These are phyloP conservation scores for Aleurites moluccanus DNA, from an alignment of 441 rosid species.

Conservation along the genomic window DNA sequence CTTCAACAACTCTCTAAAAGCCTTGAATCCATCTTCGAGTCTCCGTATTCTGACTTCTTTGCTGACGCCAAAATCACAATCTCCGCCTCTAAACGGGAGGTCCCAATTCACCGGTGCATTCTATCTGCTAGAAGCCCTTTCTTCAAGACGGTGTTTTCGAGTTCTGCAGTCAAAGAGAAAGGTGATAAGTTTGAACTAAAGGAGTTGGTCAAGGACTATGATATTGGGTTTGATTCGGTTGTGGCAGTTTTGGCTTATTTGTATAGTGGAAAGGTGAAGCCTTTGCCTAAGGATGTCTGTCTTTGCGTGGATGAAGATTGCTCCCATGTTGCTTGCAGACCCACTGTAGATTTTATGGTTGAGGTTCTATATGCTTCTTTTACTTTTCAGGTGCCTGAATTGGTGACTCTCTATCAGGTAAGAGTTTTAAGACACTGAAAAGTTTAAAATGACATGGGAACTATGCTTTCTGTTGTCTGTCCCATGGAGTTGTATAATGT, in stretches of 20 bases:
- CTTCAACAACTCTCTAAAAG: conserved; percentile 53
- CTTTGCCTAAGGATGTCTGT: conserved; percentile 46
- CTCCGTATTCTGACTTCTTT: conserved; percentile 48
- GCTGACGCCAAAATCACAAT: conserved; percentile 54
- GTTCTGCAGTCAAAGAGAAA: conserved; percentile 38
- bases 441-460: neutral
- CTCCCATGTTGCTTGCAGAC: conserved; percentile 69
- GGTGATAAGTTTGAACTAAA: conserved; percentile 44
- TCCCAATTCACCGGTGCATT: conserved; percentile 80
- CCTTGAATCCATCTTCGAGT: conserved; percentile 51
- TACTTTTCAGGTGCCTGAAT: conserved; percentile 59
- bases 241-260: conserved; percentile 57
- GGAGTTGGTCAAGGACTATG: conserved; percentile 53
- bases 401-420: conserved; percentile 71
- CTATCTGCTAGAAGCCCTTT: conserved; percentile 61
- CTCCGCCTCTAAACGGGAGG: conserved; percentile 28
- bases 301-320: conserved; percentile 71
- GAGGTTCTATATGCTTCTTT: conserved; percentile 74
- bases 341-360: conserved; percentile 61
- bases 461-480: neutral
- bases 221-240: conserved; percentile 59
- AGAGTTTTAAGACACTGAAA: neutral
- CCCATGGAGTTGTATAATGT: neutral
- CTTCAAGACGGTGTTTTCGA: conserved; percentile 41
- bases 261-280: conserved; percentile 65